phyloP scores from a whole-genome alignment of 2,329 filamentous ascomycete species.

The Cladobotryum mycophilum region DNA sequence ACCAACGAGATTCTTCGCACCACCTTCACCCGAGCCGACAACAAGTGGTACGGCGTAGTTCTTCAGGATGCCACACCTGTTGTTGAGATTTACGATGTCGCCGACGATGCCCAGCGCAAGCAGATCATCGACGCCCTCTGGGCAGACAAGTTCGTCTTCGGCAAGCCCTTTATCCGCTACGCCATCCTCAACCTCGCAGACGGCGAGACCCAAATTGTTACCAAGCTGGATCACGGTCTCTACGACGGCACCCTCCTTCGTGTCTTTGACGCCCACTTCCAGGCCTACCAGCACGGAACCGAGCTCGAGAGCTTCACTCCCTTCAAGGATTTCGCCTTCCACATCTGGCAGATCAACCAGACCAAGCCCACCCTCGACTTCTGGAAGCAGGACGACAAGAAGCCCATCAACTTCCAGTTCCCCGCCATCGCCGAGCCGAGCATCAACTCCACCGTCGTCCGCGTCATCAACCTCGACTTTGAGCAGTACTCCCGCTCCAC shows the following conservation, averaged over 20 bases:
- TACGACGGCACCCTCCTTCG: too few relatives aligned
- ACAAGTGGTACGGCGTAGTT: slow-evolving; percentile 18
- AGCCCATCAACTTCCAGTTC: too few relatives aligned
- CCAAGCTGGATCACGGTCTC: slow-evolving; percentile 20
- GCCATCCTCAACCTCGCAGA: slow-evolving; percentile 19
- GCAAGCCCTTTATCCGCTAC: slow-evolving; percentile 29
- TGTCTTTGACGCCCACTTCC: too few relatives aligned
- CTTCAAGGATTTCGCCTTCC: slow-evolving; percentile 23
- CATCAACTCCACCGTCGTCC: not conserved
- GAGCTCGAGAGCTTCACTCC: not conserved
- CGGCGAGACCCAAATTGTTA: slow-evolving; percentile 21
- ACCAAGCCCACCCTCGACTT: slow-evolving; percentile 16
- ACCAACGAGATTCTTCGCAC: slow-evolving; percentile 21
- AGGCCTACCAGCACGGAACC: too few relatives aligned
- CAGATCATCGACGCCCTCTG: slow-evolving; percentile 19
- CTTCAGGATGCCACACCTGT: slow-evolving; percentile 13
- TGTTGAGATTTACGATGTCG: slow-evolving; percentile 10
- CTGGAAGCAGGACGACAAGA: slow-evolving; percentile 10
- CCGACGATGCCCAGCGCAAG: slow-evolving; percentile 18
- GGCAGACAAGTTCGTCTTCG: slow-evolving; percentile 23
- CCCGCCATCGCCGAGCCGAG: not conserved
- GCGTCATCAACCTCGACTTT: too few relatives aligned
- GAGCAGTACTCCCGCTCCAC: too few relatives aligned
- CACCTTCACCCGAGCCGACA: slow-evolving; percentile 13
- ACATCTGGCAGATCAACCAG: slow-evolving; percentile 13